Evolutionary conservation across 352 stramenopile genomes (phyloP).

Genomic region (Phytopythium montanum): DNA sequence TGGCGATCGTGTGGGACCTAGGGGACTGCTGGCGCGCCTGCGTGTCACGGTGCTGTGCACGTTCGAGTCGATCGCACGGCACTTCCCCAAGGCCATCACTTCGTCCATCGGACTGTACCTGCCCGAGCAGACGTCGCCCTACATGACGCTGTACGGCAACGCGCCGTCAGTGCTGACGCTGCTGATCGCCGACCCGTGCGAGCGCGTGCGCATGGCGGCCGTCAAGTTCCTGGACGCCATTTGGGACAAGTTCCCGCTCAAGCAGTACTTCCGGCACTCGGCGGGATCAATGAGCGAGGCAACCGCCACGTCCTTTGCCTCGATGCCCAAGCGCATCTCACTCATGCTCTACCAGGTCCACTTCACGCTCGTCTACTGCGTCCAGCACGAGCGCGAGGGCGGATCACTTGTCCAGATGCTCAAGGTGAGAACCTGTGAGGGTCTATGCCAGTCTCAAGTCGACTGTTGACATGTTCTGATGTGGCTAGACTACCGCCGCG

Average conservation of each 20-base stretch:
- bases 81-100: conserved; percentile 68
- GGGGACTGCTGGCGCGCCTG: conserved; percentile 62
- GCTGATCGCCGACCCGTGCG: conserved; percentile 70
- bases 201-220: conserved; percentile 63
- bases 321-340: conserved; percentile 78
- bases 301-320: conserved; percentile 75
- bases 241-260: conserved; percentile 79
- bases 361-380: conserved; percentile 75
- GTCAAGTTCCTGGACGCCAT: conserved; percentile 82
- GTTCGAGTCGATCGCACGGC: conserved; percentile 62
- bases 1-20: conserved; percentile 11
- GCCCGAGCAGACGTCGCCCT: conserved; percentile 75
- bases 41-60: conserved; percentile 72
- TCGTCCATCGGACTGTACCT: conserved; percentile 79
- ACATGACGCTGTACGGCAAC: conserved; percentile 80
- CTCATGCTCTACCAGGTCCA: conserved; percentile 85
- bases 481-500: conserved; percentile 46
- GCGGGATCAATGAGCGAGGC: conserved; percentile 26
- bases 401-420: conserved; percentile 58
- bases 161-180: conserved; percentile 75
- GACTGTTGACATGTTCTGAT: conserved; percentile 4
- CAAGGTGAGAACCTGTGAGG: conserved; percentile 36
- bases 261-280: conserved; percentile 71
- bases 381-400: conserved; percentile 73
- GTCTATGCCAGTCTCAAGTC: neutral